Base-by-base conservation (phyloP, 805 yeast species). In the Yamadazyma paraphyllophila region DNA sequence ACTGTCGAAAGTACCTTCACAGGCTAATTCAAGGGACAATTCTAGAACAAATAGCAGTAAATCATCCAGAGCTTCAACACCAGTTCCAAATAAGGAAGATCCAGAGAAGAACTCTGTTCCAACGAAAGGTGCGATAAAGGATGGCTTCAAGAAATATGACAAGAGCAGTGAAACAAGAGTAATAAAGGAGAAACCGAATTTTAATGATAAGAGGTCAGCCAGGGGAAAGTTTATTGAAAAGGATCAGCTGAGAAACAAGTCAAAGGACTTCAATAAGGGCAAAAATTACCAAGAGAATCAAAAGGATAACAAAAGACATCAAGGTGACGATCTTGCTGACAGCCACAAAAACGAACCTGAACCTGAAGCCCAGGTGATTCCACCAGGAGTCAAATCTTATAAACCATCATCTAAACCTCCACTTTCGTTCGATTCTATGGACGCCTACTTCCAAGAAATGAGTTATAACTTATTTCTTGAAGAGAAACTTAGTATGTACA, bases 391-490 rank as follows among this genome's bases (percentile, higher is more conserved):
- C 15, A 44, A 56, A 10, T 57, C 60, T 31, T 64, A 59, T 36
- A 60, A 56, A 36, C 71, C 72, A 6, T 62, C 76, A 2, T 51
- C 57, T 20, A 60, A 53, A 4, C 79, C 83, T 3, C 67, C 65
- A 41, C 62, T 78, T 41, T 62, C 71, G 0, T 83, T 77, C 54
- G 77, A 76, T 9, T 66, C 76, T 25, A 57, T 83, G 53, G 63
- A 69, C 8, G 71, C 73, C 14, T 84, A 85, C 56, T 77, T 76
- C 57, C 65, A 74, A 49, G 82, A 80, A 50, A 77, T 82, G 68
- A 75, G 85, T 44, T 77, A 76, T 60, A 82, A 82, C 43, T 59
- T 84, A 45, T 82, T 80, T 48, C 66, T 82, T 35, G 91, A 85
- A 57, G 87, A 84, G 53, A 73, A 77, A 43, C 50, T 62, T 32